phyloP scores from a whole-genome alignment of 2,329 filamentous ascomycete species.

The Aspergillus vadensis region DNA sequence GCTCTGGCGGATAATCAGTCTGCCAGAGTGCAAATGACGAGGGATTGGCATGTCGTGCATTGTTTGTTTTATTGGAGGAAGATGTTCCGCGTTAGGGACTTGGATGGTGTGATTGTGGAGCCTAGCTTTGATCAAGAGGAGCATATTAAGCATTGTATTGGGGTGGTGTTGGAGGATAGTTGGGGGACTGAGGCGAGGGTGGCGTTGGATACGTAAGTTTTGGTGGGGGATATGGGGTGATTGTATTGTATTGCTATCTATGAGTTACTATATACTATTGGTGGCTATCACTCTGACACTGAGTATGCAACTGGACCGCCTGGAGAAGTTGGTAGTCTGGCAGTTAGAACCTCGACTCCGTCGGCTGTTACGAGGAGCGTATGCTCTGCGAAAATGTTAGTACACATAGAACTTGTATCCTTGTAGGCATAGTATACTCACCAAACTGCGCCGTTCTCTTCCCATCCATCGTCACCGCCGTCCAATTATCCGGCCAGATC shows the following conservation, averaged over 20 bases:
- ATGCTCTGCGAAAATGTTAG: slow-evolving; percentile 56
- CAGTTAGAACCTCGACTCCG: slow-evolving; percentile 75
- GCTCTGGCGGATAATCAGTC: neutral
- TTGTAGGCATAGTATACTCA: slow-evolving; percentile 8
- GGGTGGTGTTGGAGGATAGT: slow-evolving; percentile 15
- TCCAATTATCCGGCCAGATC: slow-evolving; percentile 97
- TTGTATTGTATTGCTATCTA: neutral
- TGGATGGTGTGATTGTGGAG: slow-evolving; percentile 15
- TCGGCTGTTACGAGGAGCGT: slow-evolving; percentile 77
- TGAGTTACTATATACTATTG: too few species aligned
- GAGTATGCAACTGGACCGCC: slow-evolving; percentile 67
- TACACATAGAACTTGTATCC: neutral
- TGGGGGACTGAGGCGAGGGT: slow-evolving; percentile 14
- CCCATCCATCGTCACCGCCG: slow-evolving; percentile 83
- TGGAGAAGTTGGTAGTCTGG: slow-evolving; percentile 66
- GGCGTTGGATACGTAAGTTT: neutral
- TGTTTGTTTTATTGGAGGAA: slow-evolving; percentile 42
- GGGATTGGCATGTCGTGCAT: slow-evolving; percentile 36
- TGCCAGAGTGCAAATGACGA: neutral
- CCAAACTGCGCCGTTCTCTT: slow-evolving; percentile 85
- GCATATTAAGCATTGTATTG: slow-evolving; percentile 20
- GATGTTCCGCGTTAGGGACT: slow-evolving; percentile 16
- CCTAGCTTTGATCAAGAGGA: slow-evolving; percentile 19
- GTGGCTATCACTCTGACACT: neutral
- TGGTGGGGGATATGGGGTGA: neutral